phyloP scores from a whole-genome alignment of 164 flowering plant genomes.

The Sextonia rubra region DNA sequence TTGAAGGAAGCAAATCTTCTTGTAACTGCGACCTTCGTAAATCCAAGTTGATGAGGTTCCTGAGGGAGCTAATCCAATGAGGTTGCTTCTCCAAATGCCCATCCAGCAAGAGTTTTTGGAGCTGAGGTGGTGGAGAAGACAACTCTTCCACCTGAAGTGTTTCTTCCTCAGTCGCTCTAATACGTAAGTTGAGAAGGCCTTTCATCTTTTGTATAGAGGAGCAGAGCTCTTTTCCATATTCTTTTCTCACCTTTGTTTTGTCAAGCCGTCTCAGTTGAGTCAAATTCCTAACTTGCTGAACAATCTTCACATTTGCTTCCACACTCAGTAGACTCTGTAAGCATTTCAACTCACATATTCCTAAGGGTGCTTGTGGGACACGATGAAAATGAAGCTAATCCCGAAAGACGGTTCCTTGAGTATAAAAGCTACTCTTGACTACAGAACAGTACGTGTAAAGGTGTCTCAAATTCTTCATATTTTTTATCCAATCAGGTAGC shows the following conservation, averaged over 20 bases:
- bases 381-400: too few relatives aligned
- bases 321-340: background rate
- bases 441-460: background rate
- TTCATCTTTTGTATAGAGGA: conserved; percentile 10
- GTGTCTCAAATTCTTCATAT: conserved; percentile 7
- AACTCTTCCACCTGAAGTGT: conserved; percentile 3
- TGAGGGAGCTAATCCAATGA: conserved; percentile 4
- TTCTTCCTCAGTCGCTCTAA: background rate
- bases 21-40: conserved; percentile 5
- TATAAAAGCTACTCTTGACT: too few relatives aligned
- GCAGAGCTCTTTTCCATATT: conserved; percentile 1
- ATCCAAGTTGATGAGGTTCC: background rate
- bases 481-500: background rate
- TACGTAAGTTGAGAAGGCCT: background rate
- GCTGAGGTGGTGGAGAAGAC: background rate
- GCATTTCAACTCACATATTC: background rate
- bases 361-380: background rate
- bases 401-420: too few relatives aligned
- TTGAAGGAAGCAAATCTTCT: conserved; percentile 8
- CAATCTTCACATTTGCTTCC: background rate
- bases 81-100: conserved; percentile 4
- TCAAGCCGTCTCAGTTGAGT: conserved; percentile 6
- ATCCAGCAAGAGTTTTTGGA: background rate
- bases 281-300: too few relatives aligned
- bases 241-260: conserved; percentile 1